Conservation (phyloP, 768 basidiomycete genomes). For the Cystofilobasidium bisporidii region DNA sequence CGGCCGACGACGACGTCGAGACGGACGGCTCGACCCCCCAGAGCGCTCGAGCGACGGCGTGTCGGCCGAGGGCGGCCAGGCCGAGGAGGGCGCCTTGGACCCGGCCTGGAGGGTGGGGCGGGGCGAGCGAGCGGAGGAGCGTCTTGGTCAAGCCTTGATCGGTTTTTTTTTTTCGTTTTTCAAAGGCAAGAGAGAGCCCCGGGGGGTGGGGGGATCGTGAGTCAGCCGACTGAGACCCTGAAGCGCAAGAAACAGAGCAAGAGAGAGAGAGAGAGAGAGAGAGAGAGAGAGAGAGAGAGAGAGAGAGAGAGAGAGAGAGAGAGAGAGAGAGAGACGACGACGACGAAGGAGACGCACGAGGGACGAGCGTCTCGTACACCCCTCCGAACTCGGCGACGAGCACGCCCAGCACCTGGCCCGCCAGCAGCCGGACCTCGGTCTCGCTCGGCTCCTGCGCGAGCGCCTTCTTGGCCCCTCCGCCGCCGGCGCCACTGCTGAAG, state of each 20-base stretch:
- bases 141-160: slow-evolving; percentile 82
- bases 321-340: too few species aligned
- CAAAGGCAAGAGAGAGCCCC: too few species aligned
- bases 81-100: slow-evolving; percentile 22
- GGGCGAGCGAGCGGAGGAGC: slow-evolving; percentile 74
- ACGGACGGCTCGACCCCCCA: slow-evolving; percentile 55
- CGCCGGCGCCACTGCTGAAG: too few species aligned
- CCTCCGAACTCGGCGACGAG: slow-evolving; percentile 42
- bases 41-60: slow-evolving; percentile 65
- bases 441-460: slow-evolving; percentile 16
- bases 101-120: slow-evolving; percentile 24
- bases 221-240: too few species aligned
- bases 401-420: slow-evolving; percentile 73
- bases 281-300: too few species aligned
- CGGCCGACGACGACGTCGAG: too few species aligned
- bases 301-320: too few species aligned
- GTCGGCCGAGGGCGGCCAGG: slow-evolving; percentile 25
- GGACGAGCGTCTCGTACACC: slow-evolving; percentile 37
- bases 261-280: too few species aligned
- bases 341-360: slow-evolving; percentile 35
- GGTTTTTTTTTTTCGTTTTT: too few species aligned
- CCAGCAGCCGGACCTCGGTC: slow-evolving; percentile 59
- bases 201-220: too few species aligned
- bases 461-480: too few species aligned
- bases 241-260: too few species aligned